Evolutionary conservation across 176 grass and related monocot species (phyloP).

Genomic region (Oryza australiensis): DNA sequence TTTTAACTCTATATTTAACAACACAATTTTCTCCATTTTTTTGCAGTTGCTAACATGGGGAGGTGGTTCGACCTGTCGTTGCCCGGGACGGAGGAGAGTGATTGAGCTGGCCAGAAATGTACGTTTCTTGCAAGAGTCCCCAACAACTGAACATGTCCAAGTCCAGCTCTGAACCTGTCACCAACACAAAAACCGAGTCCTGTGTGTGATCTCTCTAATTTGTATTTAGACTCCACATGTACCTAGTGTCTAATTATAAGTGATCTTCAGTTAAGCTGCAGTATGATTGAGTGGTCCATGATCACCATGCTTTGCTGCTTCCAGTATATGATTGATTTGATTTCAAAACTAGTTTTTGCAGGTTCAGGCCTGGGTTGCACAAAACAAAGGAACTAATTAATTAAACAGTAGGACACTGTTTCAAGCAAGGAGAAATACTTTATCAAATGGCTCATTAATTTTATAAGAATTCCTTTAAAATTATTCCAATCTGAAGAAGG

Average conservation of each 20-base stretch:
- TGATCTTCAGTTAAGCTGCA: not conserved
- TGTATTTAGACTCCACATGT: not conserved
- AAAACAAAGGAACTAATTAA: not conserved
- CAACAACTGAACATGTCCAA: not conserved
- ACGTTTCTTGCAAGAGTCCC: slow-evolving; percentile 24
- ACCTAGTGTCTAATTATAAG: not conserved
- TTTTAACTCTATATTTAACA: not conserved
- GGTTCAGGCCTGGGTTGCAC: not conserved
- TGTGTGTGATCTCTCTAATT: not conserved
- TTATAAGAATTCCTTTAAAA: not conserved
- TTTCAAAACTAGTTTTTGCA: slow-evolving; percentile 2
- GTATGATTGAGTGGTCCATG: not conserved
- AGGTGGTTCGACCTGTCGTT: not conserved
- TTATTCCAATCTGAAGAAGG: not conserved
- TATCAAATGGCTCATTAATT: not conserved
- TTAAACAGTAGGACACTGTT: not conserved
- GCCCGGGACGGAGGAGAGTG: not conserved
- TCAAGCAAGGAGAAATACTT: not conserved
- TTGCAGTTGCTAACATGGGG: not conserved
- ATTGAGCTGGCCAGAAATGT: not conserved
- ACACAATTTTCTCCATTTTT: not conserved
- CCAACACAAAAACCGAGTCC: not conserved
- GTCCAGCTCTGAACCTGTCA: not conserved
- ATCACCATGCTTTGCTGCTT: not conserved
- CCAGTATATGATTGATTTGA: not conserved